Percentiles rank a stretch among this genome's conserved stretches.
phyloP scores from a whole-genome alignment of 345 rosid genomes.

The Eutrema japonicum region DNA sequence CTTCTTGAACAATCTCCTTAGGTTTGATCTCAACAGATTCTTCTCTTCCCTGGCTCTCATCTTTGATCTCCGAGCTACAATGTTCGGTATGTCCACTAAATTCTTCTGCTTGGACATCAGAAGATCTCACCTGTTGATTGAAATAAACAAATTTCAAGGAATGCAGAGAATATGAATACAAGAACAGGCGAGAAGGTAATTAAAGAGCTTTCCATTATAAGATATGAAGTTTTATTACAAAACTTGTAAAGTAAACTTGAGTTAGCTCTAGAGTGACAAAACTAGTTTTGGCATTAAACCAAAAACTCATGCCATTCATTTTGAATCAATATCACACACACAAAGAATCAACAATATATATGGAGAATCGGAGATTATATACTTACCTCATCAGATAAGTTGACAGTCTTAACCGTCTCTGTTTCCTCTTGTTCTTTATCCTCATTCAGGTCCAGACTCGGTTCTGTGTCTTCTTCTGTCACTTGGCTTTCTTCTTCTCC shows the following conservation, averaged over 20 bases:
- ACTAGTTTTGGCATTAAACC: too few species aligned
- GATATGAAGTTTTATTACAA: background rate
- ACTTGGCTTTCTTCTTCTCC: constrained; percentile 17
- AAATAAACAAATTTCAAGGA: constrained; percentile 10
- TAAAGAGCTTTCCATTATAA: background rate
- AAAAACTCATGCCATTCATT: too few species aligned
- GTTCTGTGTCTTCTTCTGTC: constrained; percentile 1
- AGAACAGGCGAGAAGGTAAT: background rate
- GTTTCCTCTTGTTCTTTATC: constrained; percentile 32
- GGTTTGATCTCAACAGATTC: constrained; percentile 11
- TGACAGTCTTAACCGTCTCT: constrained; percentile 41
- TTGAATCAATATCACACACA: background rate
- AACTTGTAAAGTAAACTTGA: too few species aligned
- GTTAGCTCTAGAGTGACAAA: too few species aligned
- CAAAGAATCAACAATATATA: background rate
- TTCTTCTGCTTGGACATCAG: constrained; percentile 32
- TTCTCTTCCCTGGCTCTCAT: constrained; percentile 21
- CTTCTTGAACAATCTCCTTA: background rate
- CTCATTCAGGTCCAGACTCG: constrained; percentile 13
- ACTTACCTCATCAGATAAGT: constrained; percentile 51
- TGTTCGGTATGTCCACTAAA: constrained; percentile 36
- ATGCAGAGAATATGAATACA: background rate
- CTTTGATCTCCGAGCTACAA: constrained; percentile 28
- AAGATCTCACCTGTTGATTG: constrained; percentile 45
- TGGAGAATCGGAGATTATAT: background rate